Conservation (phyloP, 1,284 basidiomycete genomes). For the Cutaneotrichosporon dermatis region DNA sequence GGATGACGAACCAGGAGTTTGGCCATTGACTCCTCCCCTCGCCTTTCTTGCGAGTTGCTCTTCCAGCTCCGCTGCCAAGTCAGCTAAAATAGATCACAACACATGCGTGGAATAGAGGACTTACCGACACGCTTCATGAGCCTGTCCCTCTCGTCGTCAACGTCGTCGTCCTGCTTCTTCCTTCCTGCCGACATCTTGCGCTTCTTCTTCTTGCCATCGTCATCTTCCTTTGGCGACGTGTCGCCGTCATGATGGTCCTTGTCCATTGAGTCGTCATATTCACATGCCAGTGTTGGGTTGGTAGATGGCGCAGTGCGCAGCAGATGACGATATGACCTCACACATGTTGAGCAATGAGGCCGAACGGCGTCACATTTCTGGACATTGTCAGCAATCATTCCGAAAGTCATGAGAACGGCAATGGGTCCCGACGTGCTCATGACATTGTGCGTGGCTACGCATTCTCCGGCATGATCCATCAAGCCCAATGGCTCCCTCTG, state of each 20-base stretch:
- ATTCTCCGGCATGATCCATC: background rate
- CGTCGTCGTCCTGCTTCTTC: constrained; percentile 25
- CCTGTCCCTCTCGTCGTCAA: constrained; percentile 33
- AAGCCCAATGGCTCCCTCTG: too few species aligned
- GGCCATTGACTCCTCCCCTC: background rate
- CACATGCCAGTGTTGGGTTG: constrained; percentile 38
- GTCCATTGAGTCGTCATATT: constrained; percentile 39
- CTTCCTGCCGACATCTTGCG: constrained; percentile 28
- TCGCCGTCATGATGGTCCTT: constrained; percentile 10
- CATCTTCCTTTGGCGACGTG: constrained; percentile 14
- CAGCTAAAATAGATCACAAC: background rate
- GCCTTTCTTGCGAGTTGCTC: constrained; percentile 2
- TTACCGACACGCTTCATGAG: constrained; percentile 37
- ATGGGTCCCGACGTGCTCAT: too few species aligned
- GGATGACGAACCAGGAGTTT: background rate
- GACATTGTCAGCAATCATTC: background rate
- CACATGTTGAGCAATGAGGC: constrained; percentile 47
- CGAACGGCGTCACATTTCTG: constrained; percentile 47
- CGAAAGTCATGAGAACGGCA: background rate
- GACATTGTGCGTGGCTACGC: background rate
- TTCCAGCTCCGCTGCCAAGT: constrained; percentile 21
- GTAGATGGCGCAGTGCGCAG: constrained; percentile 36
- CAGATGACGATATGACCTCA: constrained; percentile 42
- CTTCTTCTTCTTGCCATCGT: constrained; percentile 33
- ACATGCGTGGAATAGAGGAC: constrained; percentile 7